These are phyloP conservation scores for Oryza coarctata DNA, from an alignment of 176 grass and related monocot genomes.

Conservation along the genomic window DNA sequence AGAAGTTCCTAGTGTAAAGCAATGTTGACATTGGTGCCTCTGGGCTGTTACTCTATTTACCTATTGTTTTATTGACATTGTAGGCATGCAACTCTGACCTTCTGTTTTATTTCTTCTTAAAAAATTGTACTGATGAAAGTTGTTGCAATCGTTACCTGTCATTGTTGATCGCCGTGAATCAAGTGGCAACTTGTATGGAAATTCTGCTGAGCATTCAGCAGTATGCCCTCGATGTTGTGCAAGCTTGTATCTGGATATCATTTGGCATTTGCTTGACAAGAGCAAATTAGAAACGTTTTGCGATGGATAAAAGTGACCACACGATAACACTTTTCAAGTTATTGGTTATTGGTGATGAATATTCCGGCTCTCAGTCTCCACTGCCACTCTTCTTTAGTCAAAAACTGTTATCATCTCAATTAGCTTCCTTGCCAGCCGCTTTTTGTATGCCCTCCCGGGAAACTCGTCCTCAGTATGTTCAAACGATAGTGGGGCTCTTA, in stretches of 20 bases:
- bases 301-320: conserved; percentile 4
- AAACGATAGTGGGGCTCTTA: too few relatives aligned
- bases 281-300: conserved; percentile 21
- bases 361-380: conserved; percentile 16
- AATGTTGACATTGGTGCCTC: conserved; percentile 15
- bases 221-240: background rate
- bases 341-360: conserved; percentile 23
- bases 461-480: too few relatives aligned
- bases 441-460: too few relatives aligned
- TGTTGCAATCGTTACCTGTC: background rate
- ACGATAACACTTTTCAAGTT: conserved; percentile 12
- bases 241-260: background rate
- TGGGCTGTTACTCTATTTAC: background rate
- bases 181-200: background rate
- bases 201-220: background rate
- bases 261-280: conserved; percentile 26
- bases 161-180: background rate
- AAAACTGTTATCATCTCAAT: too few relatives aligned
- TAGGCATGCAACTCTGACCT: conserved; percentile 28
- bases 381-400: too few relatives aligned
- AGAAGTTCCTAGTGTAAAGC: conserved; percentile 44
- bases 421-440: too few relatives aligned
- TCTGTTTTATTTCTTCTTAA: background rate
- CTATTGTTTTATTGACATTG: conserved; percentile 44
- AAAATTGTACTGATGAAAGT: background rate